These are phyloP conservation scores for Podaxis sp. DNA, from an alignment of 768 basidiomycete genomes.

Conservation along the genomic window DNA sequence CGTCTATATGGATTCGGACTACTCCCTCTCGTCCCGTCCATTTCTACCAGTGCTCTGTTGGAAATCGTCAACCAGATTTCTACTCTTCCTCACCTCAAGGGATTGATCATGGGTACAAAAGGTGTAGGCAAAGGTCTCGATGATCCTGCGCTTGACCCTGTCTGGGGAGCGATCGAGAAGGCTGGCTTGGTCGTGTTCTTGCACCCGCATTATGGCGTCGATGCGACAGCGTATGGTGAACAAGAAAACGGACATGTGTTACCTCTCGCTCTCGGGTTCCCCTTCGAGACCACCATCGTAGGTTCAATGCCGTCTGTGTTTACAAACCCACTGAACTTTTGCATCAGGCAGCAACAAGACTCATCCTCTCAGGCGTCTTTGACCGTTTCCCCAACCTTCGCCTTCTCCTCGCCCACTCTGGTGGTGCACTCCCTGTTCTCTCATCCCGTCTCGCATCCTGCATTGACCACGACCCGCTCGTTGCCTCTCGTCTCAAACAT, in stretches of 20 bases:
- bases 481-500: constrained; percentile 69
- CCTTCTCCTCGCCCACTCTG: constrained; percentile 83
- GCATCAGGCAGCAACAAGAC: constrained; percentile 63
- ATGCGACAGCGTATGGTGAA: constrained; percentile 70
- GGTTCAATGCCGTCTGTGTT: constrained; percentile 26
- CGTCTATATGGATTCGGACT: constrained; percentile 84
- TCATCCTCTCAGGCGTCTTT: constrained; percentile 78
- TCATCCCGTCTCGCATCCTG: constrained; percentile 86
- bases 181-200: constrained; percentile 76
- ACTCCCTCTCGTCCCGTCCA: constrained; percentile 74
- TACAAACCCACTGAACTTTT: constrained; percentile 10
- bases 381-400: constrained; percentile 77
- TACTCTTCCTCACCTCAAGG: constrained; percentile 61
- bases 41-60: constrained; percentile 54
- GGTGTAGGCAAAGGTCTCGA: constrained; percentile 81
- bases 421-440: constrained; percentile 78
- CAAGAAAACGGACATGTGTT: constrained; percentile 85
- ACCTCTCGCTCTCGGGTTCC: constrained; percentile 84
- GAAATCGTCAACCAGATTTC: constrained; percentile 67
- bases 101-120: constrained; percentile 79
- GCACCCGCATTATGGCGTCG: constrained; percentile 86
- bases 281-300: constrained; percentile 87
- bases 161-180: constrained; percentile 77
- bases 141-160: constrained; percentile 71
- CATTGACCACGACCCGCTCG: constrained; percentile 81